Percentiles rank a stretch among this genome's conserved stretches.
These are phyloP conservation scores for Antitrichia curtipendula DNA, from an alignment of 225 moss, liverwort and hornwort genomes.

Conservation along the genomic window DNA sequence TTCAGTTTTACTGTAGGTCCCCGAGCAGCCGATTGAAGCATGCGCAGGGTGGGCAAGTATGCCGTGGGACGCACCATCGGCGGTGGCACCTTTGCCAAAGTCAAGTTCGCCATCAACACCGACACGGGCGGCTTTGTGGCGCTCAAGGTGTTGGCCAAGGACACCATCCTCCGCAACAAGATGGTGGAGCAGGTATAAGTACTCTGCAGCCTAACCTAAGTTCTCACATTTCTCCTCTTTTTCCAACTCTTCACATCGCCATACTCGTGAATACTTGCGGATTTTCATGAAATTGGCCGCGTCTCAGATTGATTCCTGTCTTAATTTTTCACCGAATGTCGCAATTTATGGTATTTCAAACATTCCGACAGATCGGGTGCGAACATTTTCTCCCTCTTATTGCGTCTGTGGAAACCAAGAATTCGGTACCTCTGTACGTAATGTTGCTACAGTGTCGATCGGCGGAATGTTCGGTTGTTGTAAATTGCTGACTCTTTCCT, in stretches of 20 bases:
- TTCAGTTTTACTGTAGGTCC: background rate
- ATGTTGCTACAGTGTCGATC: background rate
- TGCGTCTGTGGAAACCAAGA: background rate
- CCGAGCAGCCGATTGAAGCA: background rate
- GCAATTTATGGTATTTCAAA: background rate
- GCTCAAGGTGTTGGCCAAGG: constrained; percentile 74
- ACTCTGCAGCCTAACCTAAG: background rate
- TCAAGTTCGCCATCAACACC: constrained; percentile 79
- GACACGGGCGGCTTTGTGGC: constrained; percentile 71
- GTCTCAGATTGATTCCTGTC: background rate
- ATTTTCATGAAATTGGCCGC: background rate
- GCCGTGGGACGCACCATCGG: constrained; percentile 90
- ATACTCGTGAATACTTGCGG: background rate
- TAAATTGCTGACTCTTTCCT: background rate
- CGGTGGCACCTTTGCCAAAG: constrained; percentile 89
- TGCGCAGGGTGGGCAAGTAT: constrained; percentile 88
- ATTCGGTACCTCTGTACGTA: background rate
- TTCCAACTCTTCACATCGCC: background rate
- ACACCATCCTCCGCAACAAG: constrained; percentile 63
- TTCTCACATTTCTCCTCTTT: background rate
- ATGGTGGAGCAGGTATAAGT: constrained; percentile 86
- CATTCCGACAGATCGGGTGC: background rate
- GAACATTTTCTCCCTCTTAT: background rate
- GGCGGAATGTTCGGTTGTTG: background rate
- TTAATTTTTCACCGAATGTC: background rate